phyloP scores from a whole-genome alignment of 768 basidiomycete species.

The Sistotremastrum niveocremeum region DNA sequence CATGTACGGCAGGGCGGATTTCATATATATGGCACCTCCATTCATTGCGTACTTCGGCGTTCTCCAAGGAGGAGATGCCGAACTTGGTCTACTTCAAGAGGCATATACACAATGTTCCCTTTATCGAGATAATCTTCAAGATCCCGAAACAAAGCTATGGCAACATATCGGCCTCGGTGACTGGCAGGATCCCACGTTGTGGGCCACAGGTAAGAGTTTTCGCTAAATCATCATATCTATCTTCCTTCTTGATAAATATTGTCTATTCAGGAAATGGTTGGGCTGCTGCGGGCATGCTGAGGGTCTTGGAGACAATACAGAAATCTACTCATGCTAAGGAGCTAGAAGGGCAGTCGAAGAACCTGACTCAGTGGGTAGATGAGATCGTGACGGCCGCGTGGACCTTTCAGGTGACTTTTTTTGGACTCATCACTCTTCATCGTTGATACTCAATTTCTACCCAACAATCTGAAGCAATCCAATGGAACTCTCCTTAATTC shows the following conservation, averaged over 20 bases:
- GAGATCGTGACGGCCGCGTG: constrained; percentile 58
- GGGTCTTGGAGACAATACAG: constrained; percentile 25
- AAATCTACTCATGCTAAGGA: constrained; percentile 38
- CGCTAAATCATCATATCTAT: not conserved
- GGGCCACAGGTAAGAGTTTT: constrained; percentile 20
- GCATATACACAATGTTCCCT: constrained; percentile 28
- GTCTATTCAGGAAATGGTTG: constrained; percentile 21
- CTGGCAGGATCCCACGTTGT: constrained; percentile 15
- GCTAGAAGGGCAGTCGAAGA: constrained; percentile 37
- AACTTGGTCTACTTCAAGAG: constrained; percentile 18
- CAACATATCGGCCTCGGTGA: constrained; percentile 21
- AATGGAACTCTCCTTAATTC: constrained; percentile 59
- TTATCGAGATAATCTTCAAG: constrained; percentile 24
- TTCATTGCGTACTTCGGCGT: constrained; percentile 30
- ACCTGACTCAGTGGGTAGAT: constrained; percentile 49
- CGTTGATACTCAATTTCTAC: too few relatives aligned
- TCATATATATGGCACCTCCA: constrained; percentile 30
- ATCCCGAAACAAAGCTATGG: constrained; percentile 23
- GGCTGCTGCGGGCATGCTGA: constrained; percentile 27
- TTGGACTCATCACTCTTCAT: too few relatives aligned
- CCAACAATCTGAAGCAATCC: constrained; percentile 21
- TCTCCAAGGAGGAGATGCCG: constrained; percentile 18
- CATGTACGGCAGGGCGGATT: constrained; percentile 18
- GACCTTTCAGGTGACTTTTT: constrained; percentile 19
- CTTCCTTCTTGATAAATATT: not conserved